Evolutionary conservation across 2,329 filamentous ascomycete species (phyloP).

Genomic region (Ophiostoma pallidulum): DNA sequence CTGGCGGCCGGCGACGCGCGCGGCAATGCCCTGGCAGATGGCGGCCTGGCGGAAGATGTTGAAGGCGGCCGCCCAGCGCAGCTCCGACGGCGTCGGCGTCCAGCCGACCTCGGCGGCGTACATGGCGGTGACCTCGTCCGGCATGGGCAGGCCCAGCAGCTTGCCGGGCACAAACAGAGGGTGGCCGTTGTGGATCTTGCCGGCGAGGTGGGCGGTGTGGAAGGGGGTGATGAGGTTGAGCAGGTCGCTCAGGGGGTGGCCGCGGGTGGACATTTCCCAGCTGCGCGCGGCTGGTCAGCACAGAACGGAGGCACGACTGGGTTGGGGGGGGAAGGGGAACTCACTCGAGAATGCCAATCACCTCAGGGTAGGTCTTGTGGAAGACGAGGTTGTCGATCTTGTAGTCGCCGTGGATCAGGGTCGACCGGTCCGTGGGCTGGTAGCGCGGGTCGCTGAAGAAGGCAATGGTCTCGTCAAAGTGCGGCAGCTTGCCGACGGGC

Average conservation of each 20-base stretch:
- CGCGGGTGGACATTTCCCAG: slow-evolving; percentile 98
- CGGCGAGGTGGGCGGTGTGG: slow-evolving; percentile 27
- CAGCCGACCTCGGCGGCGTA: slow-evolving; percentile 42
- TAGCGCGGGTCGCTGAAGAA: slow-evolving; percentile 63
- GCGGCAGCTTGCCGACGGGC: slow-evolving; percentile 71
- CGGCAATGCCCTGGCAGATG: slow-evolving; percentile 82
- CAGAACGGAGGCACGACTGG: too few relatives aligned
- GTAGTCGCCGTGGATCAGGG: slow-evolving; percentile 89
- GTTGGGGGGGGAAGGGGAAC: too few relatives aligned
- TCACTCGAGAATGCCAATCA: slow-evolving; percentile 85
- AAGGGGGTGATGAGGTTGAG: slow-evolving; percentile 62
- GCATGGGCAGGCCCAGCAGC: slow-evolving; percentile 47
- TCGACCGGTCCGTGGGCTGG: slow-evolving; percentile 68
- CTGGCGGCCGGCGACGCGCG: slow-evolving; percentile 73
- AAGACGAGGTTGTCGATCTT: slow-evolving; percentile 91
- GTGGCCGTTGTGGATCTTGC: slow-evolving; percentile 23
- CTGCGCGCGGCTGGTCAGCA: too few relatives aligned
- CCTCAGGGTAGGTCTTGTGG: slow-evolving; percentile 75
- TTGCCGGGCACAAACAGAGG: slow-evolving; percentile 50
- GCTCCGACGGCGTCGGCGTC: slow-evolving; percentile 40
- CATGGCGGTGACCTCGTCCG: slow-evolving; percentile 26
- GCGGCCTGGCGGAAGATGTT: slow-evolving; percentile 51
- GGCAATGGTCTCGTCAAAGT: slow-evolving; percentile 67
- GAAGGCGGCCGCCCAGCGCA: slow-evolving; percentile 54
- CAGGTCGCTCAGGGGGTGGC: slow-evolving; percentile 88